Evolutionary conservation across 148 eudicot species (phyloP), one percentile per base, ranked within the genome.

Genomic region (Chenopodium formosanum): DNA sequence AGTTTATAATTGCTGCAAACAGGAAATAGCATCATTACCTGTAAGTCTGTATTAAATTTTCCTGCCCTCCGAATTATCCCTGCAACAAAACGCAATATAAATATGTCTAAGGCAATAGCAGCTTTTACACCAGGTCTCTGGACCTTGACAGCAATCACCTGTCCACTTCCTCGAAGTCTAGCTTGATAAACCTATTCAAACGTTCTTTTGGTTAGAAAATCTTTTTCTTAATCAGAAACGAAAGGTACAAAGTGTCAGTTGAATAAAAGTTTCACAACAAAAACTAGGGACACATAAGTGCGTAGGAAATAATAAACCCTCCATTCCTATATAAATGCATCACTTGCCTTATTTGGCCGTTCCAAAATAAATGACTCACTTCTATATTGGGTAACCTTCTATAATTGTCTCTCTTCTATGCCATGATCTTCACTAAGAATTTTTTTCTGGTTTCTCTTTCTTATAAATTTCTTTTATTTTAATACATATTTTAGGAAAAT

Each of bases 101-200:
- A 87, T 86, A 92, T 92, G 88, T 95, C 99, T 86, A 95, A 83
- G 27, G 99, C 87, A 81, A 95, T 93, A 81, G 97, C 97, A 70
- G 97, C 97, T 88, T 90, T 93, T 80, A 95, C 97, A 82, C 99
- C 99, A 70, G 99, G 99, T 67, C 99, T 89, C 83, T 95, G 99
- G 78, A 95, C 99, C 86, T 95, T 95, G 78, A 95, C 90, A 72
- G 99, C 99, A 83, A 95, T 97, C 48, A 95, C 25, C 81, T 90
- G 83, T 76, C 99, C 94, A 78, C 78, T 88, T 67, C 85, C 56
- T 47, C 89, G 89, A 68, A 93, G 90, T 86, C 89, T 92, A 72
- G 97, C 99, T 86, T 91, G 88, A 86, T 95, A 95, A 68, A 93
- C 99, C 99, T 95, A 75, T 71, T 25, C 40, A 50, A 46, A 75